Evolutionary conservation across 331 rosid genomes (phyloP).

Genomic region (Rosa hybrid): DNA sequence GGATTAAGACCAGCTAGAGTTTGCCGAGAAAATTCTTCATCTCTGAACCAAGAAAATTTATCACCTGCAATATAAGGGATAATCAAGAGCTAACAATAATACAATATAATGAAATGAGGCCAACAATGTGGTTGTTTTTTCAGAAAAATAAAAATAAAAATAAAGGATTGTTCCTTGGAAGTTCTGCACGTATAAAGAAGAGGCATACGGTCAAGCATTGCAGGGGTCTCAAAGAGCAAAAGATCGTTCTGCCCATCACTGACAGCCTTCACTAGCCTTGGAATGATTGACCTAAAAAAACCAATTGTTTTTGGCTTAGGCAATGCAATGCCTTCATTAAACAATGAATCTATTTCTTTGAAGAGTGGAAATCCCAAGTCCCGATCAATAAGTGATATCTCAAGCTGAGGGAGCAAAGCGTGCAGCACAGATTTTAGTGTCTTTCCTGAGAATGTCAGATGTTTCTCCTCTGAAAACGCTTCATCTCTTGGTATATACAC

Average conservation of each 20-base stretch:
- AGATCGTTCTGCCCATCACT: constrained; percentile 10
- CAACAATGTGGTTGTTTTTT: too few relatives aligned
- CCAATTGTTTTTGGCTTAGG: constrained; percentile 19
- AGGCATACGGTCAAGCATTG: constrained; percentile 32
- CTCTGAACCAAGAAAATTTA: constrained; percentile 55
- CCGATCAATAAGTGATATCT: constrained; percentile 30
- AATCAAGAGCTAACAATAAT: not conserved
- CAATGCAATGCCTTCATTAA: constrained; percentile 39
- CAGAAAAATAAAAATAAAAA: too few relatives aligned
- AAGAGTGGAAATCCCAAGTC: constrained; percentile 47
- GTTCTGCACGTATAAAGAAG: not conserved
- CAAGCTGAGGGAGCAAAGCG: constrained; percentile 39
- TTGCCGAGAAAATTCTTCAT: constrained; percentile 60
- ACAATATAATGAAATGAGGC: not conserved
- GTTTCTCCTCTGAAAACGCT: constrained; percentile 35
- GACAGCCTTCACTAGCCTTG: constrained; percentile 33
- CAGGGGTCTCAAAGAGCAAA: constrained; percentile 45
- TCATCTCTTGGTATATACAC: constrained; percentile 68
- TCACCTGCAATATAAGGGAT: constrained; percentile 41
- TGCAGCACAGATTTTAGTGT: constrained; percentile 39
- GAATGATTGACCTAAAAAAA: constrained; percentile 28
- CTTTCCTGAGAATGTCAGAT: constrained; percentile 40
- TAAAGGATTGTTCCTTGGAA: not conserved
- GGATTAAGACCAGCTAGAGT: constrained; percentile 72
- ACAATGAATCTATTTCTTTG: constrained; percentile 46